Percentiles rank a stretch among this genome's conserved stretches.
Conservation (phyloP, 2,329 filamentous ascomycete species). For the Neonectria magnoliae region DNA sequence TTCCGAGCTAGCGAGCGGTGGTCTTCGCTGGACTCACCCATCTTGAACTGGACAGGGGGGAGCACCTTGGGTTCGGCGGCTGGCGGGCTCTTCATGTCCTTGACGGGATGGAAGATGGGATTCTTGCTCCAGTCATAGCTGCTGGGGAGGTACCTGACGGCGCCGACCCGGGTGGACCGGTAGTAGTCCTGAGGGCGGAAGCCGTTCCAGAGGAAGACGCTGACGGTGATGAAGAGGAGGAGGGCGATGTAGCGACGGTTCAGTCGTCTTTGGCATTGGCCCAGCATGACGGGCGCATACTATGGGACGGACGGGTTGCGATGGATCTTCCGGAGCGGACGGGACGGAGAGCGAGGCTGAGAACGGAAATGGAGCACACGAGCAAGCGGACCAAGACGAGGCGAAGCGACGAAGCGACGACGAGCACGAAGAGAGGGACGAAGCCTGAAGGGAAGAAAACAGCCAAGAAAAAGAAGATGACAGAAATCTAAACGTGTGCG, state of each 20-base stretch:
- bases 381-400: background rate
- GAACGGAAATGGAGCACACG: background rate
- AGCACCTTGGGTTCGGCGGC: conserved; percentile 46
- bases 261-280: conserved; percentile 44
- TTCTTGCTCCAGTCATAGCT: conserved; percentile 52
- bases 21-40: conserved; percentile 54
- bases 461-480: background rate
- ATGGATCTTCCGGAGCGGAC: background rate
- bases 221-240: conserved; percentile 41
- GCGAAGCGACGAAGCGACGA: background rate
- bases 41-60: conserved; percentile 56
- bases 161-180: conserved; percentile 33
- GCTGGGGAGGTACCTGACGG: conserved; percentile 47
- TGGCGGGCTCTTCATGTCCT: conserved; percentile 47
- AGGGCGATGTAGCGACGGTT: conserved; percentile 48
- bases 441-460: background rate
- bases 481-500: background rate
- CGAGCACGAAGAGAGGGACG: background rate
- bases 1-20: conserved; percentile 48
- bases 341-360: background rate
- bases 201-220: conserved; percentile 42
- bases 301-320: background rate
- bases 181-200: conserved; percentile 37
- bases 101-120: conserved; percentile 46
- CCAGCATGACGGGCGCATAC: conserved; percentile 44